Percentiles rank a stretch among this genome's conserved stretches.
These are phyloP conservation scores for Monilinia laxa DNA, from an alignment of 2,329 filamentous ascomycete species.

Conservation along the genomic window DNA sequence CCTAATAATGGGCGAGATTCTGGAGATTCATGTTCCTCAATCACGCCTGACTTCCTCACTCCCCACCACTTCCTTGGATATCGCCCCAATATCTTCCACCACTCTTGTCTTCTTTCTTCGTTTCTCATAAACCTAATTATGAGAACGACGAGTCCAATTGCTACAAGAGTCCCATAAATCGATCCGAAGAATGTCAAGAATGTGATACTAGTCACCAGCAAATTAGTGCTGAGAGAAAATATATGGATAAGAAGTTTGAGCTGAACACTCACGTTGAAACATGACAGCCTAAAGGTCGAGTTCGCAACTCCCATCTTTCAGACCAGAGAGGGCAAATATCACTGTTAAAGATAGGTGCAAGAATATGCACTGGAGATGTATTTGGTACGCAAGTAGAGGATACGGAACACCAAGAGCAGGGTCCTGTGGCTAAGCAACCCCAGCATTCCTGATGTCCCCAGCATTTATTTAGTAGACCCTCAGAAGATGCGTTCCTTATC, in stretches of 20 bases:
- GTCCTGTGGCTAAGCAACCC: slow-evolving; percentile 45
- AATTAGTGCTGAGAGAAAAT: background rate
- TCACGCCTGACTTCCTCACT: background rate
- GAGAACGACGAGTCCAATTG: slow-evolving; percentile 27
- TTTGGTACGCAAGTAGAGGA: slow-evolving; percentile 56
- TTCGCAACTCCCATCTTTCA: slow-evolving; percentile 48
- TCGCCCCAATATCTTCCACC: slow-evolving; percentile 1
- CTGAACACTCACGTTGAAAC: slow-evolving; percentile 41
- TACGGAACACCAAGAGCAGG: slow-evolving; percentile 37
- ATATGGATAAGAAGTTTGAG: background rate
- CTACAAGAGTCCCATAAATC: slow-evolving; percentile 38
- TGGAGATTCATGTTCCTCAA: background rate
- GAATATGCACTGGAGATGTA: slow-evolving; percentile 45
- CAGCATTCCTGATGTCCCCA: slow-evolving; percentile 53
- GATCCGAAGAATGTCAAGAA: slow-evolving; percentile 42
- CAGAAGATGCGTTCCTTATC: background rate
- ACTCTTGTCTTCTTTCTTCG: background rate
- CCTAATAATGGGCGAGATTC: slow-evolving; percentile 12
- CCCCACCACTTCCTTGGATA: slow-evolving; percentile 3
- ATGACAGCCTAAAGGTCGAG: slow-evolving; percentile 44
- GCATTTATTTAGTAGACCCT: slow-evolving; percentile 10
- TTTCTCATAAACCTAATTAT: background rate
- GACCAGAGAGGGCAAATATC: slow-evolving; percentile 54
- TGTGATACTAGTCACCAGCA: slow-evolving; percentile 38
- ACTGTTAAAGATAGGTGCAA: slow-evolving; percentile 52